These are phyloP conservation scores for Podaxis rugospora DNA, from an alignment of 768 basidiomycete species.

Conservation along the genomic window DNA sequence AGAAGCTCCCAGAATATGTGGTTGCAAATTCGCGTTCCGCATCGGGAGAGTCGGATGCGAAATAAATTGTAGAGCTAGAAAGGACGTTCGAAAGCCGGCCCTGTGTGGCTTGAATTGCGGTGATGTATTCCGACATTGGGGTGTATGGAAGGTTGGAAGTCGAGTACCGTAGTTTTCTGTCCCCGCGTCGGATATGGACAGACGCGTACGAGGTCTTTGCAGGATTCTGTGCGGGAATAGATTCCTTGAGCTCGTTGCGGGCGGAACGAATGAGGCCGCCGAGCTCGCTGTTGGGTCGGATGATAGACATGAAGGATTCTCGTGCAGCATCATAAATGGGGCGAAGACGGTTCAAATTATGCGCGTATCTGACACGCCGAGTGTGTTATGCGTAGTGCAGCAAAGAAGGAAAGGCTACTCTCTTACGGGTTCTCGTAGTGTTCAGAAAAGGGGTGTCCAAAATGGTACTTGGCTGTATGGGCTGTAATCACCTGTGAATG, in stretches of 20 bases:
- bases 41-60: slow-evolving; percentile 57
- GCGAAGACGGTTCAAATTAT: slow-evolving; percentile 48
- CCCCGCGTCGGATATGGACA: slow-evolving; percentile 64
- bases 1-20: slow-evolving; percentile 35
- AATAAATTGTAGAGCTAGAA: slow-evolving; percentile 38
- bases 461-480: slow-evolving; percentile 60
- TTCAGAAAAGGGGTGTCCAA: slow-evolving; percentile 50
- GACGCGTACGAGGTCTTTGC: slow-evolving; percentile 35
- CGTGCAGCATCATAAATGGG: slow-evolving; percentile 46
- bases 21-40: slow-evolving; percentile 37
- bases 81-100: slow-evolving; percentile 21
- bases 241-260: slow-evolving; percentile 36
- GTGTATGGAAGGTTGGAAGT: slow-evolving; percentile 43
- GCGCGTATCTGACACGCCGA: slow-evolving; percentile 40
- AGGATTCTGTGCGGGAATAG: slow-evolving; percentile 9
- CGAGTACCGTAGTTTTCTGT: slow-evolving; percentile 43
- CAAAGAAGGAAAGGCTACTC: background rate
- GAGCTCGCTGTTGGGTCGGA: slow-evolving; percentile 47
- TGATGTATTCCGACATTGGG: slow-evolving; percentile 36
- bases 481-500: slow-evolving; percentile 51
- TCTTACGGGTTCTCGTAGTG: slow-evolving; percentile 63
- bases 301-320: slow-evolving; percentile 45
- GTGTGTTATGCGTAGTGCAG: slow-evolving; percentile 1
- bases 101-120: slow-evolving; percentile 40
- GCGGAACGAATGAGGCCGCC: slow-evolving; percentile 44